Percentiles rank a stretch among this genome's conserved stretches.
These are phyloP conservation scores for Stachybotrys elegans DNA, from an alignment of 2,329 filamentous ascomycete species.

Conservation along the genomic window DNA sequence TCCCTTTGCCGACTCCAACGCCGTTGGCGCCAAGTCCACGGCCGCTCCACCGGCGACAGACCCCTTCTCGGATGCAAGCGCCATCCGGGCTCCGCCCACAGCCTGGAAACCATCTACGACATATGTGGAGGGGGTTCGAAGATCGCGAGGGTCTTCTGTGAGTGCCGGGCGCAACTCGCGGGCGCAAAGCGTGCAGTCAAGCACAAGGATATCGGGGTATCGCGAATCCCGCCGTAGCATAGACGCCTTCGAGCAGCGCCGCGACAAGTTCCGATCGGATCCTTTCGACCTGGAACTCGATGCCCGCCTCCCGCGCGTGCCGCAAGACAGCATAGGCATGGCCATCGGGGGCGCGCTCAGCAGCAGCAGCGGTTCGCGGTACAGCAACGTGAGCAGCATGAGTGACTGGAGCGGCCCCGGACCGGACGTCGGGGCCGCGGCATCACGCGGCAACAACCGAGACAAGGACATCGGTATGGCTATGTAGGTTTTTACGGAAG, in stretches of 20 bases:
- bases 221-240: constrained; percentile 34
- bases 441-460: constrained; percentile 3
- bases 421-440: constrained; percentile 44
- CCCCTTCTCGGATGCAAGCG: constrained; percentile 46
- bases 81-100: constrained; percentile 23
- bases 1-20: constrained; percentile 46
- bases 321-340: constrained; percentile 12
- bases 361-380: constrained; percentile 33
- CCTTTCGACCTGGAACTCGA: constrained; percentile 58
- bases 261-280: constrained; percentile 57
- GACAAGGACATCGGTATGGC: constrained; percentile 1
- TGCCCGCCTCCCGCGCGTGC: constrained; percentile 9
- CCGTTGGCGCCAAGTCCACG: constrained; percentile 32
- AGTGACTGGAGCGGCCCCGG: constrained; percentile 44
- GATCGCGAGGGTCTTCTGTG: constrained; percentile 43
- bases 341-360: constrained; percentile 38
- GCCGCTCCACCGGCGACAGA: constrained; percentile 21
- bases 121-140: constrained; percentile 43
- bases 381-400: constrained; percentile 39
- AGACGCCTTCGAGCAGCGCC: constrained; percentile 39
- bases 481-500: not conserved
- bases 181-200: constrained; percentile 20
- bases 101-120: constrained; percentile 28
- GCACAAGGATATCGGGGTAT: constrained; percentile 33
- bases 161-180: constrained; percentile 20